Conservation (phyloP, 2,329 filamentous ascomycete genomes). For the Pyrenochaeta sp. region DNA sequence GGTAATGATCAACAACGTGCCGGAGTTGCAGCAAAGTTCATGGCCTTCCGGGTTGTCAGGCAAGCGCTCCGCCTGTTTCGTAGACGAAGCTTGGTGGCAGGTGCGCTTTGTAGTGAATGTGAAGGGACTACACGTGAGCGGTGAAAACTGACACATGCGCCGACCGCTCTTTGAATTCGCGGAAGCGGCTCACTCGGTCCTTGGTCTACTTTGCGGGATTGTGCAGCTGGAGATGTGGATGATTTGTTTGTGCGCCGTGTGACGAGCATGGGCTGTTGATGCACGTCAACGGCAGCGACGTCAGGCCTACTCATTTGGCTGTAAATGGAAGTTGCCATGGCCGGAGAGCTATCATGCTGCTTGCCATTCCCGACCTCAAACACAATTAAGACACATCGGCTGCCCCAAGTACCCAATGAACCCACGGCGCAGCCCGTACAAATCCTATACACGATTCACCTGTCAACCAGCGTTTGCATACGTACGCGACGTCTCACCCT, state of each 20-base stretch:
- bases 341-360: not conserved
- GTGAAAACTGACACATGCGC: not conserved
- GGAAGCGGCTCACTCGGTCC: not conserved
- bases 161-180: constrained; percentile 1
- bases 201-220: not conserved
- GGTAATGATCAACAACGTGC: not conserved
- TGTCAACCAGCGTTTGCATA: too few relatives aligned
- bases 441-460: not conserved
- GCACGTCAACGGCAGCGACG: constrained; percentile 11
- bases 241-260: constrained; percentile 8
- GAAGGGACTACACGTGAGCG: constrained; percentile 15
- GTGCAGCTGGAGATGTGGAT: not conserved
- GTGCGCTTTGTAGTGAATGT: constrained; percentile 11
- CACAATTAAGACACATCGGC: not conserved
- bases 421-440: not conserved
- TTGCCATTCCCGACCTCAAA: not conserved
- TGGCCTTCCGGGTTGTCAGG: not conserved
- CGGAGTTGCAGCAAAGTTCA: not conserved
- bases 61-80: constrained; percentile 4
- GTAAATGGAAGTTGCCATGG: constrained; percentile 6
- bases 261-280: constrained; percentile 4
- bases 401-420: not conserved
- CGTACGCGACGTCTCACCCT: too few relatives aligned
- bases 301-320: not conserved
- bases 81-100: constrained; percentile 5